These are phyloP conservation scores for Claviceps humidiphila DNA, from an alignment of 2,329 filamentous ascomycete species.

Conservation along the genomic window DNA sequence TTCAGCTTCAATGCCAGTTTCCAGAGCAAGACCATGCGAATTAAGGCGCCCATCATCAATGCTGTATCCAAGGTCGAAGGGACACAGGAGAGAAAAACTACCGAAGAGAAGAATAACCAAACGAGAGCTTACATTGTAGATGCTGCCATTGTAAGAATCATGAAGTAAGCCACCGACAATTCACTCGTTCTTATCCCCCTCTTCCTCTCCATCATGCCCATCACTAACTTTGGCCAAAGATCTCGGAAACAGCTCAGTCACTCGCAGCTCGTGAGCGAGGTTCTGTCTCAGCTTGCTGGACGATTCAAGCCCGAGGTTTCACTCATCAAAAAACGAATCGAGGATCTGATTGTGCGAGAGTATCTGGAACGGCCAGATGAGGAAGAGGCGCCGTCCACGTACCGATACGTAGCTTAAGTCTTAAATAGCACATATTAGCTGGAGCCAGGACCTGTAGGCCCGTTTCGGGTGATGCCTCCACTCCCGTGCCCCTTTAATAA, in stretches of 20 bases:
- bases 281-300: conserved; percentile 51
- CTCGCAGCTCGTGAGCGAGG: conserved; percentile 56
- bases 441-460: not conserved
- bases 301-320: conserved; percentile 65
- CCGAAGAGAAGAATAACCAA: conserved; percentile 64
- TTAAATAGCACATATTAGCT: conserved; percentile 21
- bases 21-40: conserved; percentile 67
- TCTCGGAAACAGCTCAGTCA: conserved; percentile 62
- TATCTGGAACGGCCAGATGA: conserved; percentile 62
- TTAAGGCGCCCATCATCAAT: conserved; percentile 79
- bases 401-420: conserved; percentile 50
- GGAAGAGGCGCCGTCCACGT: conserved; percentile 48
- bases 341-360: conserved; percentile 62
- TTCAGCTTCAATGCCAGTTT: conserved; percentile 79
- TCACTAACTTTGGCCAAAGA: conserved; percentile 25
- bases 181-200: not conserved
- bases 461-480: not conserved
- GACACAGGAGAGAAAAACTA: conserved; percentile 51
- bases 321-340: conserved; percentile 72
- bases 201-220: not conserved
- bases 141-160: conserved; percentile 66
- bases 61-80: conserved; percentile 77
- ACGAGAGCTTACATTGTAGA: conserved; percentile 59
- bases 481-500: not conserved
- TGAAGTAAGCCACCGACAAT: conserved; percentile 52